Evolutionary conservation across 2,329 filamentous ascomycete genomes (phyloP), one percentile per base, ranked within the genome.

Genomic region (Orbilia javanica): DNA sequence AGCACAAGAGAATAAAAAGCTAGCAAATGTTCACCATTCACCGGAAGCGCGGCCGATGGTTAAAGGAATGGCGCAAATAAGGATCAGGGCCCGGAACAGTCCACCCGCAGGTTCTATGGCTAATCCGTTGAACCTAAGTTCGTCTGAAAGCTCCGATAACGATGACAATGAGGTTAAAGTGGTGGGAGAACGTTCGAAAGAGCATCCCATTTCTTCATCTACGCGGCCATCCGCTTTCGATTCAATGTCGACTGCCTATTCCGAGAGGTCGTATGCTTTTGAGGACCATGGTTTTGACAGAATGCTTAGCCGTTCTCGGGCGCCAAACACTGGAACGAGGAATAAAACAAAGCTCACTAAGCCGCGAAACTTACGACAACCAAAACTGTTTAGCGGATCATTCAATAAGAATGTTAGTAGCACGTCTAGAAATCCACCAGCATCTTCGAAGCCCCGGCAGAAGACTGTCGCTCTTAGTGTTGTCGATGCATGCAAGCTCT

Each of bases 61-160:
- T 2, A 69, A 66, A 36, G 74, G 74, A 4, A 72, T 78, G 62
- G 74, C 74, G 1, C 67, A 72, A 18, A 78, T 78, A 62, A 72
- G 74, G 42, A 78, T 78, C 13, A 71, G 74, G 36, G 50, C 39
- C 22, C 22, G 67, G 20, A 57, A 36, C n/a, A 72, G 62, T 10
- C 74, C 67, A 6, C 74, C 74, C 20, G 27, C 67, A n/a, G 74
- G 74, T 6, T 78, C 74, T 13, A 48, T 72, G 53, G 34, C 62
- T 13, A 72, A 67, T 31, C 74, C 74, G 8, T 27, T 72, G 25
- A 63, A 39, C 20, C 20, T 78, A 8, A 72, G 53, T n/a, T 78
- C 74, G 29, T 46, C 31, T 22, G 67, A 72, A 29, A 68, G 62
- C 31, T 72, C 74, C 29, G 60, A 67, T 11, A 52, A 67, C 31